phyloP scores from a whole-genome alignment of 495 filamentous ascomycete species.

The Poronia punctata region DNA sequence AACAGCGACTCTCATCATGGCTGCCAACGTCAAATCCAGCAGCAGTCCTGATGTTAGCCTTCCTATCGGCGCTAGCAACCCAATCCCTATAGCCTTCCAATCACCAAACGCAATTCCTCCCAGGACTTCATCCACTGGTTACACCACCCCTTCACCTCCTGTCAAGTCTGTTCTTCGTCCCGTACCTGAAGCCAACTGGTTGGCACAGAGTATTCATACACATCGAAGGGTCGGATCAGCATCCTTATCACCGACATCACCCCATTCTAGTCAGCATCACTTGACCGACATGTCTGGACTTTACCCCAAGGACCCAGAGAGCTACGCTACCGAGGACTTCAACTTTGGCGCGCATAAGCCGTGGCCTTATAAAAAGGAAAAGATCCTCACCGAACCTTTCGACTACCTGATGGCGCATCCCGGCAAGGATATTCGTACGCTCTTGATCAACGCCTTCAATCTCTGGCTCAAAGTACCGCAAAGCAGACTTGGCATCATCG shows the following conservation, averaged over 20 bases:
- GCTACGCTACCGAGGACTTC: constrained; percentile 42
- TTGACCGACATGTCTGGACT: constrained; percentile 27
- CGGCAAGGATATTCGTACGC: constrained; percentile 84
- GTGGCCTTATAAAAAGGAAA: constrained; percentile 68
- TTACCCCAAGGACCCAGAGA: constrained; percentile 32
- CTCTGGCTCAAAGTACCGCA: constrained; percentile 78
- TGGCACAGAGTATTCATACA: constrained; percentile 25
- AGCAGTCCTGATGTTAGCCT: constrained; percentile 9
- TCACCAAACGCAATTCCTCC: constrained; percentile 67
- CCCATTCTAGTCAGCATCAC: constrained; percentile 1
- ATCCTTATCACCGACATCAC: constrained; percentile 20
- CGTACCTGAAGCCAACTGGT: constrained; percentile 53
- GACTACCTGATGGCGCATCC: constrained; percentile 81
- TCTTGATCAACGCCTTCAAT: constrained; percentile 86
- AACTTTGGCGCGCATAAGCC: constrained; percentile 31
- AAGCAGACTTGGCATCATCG: constrained; percentile 73
- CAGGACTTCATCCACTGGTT: constrained; percentile 59
- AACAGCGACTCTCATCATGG: constrained; percentile 5
- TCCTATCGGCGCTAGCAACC: constrained; percentile 10
- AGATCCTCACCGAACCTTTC: constrained; percentile 76
- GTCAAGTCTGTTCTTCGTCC: constrained; percentile 46
- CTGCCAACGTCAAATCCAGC: neutral
- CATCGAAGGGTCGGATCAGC: constrained; percentile 30
- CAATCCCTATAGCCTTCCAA: constrained; percentile 32
- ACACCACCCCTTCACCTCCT: constrained; percentile 24